Evolutionary conservation across 371 early-diverging fungal genomes (phyloP).

Genomic region (Lichtheimia ornata): DNA sequence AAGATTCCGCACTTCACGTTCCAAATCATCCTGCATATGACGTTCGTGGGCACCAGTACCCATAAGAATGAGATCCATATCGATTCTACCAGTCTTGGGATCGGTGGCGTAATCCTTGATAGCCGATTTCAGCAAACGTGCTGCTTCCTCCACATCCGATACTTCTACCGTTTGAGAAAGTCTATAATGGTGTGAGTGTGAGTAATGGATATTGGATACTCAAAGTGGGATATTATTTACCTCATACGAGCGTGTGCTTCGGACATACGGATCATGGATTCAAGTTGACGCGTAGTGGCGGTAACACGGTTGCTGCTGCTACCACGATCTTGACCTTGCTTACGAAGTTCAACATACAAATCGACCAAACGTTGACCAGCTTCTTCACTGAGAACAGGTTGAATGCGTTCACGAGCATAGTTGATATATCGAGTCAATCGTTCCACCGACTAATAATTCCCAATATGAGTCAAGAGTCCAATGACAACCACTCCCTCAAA

Average conservation of each 20-base stretch:
- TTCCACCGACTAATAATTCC: constrained; percentile 63
- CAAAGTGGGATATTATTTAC: constrained; percentile 22
- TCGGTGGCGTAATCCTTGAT: constrained; percentile 97
- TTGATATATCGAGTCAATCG: constrained; percentile 88
- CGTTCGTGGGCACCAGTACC: constrained; percentile 73
- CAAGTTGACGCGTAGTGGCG: constrained; percentile 99
- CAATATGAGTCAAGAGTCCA: no score
- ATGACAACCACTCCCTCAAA: neutral
- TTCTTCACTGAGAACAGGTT: constrained; percentile 84
- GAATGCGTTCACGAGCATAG: constrained; percentile 82
- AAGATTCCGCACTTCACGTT: constrained; percentile 43
- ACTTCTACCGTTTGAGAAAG: constrained; percentile 72
- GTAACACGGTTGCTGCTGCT: constrained; percentile 79
- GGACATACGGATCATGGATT: constrained; percentile 97
- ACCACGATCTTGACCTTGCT: constrained; percentile 69
- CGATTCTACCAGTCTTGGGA: constrained; percentile 97
- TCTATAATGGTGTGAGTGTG: constrained; percentile 26
- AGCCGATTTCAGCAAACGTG: constrained; percentile 87
- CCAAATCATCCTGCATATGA: constrained; percentile 50
- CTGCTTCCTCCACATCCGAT: constrained; percentile 85
- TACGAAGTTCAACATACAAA: constrained; percentile 89
- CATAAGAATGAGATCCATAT: constrained; percentile 95
- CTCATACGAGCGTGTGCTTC: constrained; percentile 99
- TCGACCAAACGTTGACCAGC: constrained; percentile 79
- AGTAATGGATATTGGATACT: neutral